Evolutionary conservation across 2,329 filamentous ascomycete species (phyloP), one percentile per base, ranked within the genome.

Genomic region (Alternaria gaisen): DNA sequence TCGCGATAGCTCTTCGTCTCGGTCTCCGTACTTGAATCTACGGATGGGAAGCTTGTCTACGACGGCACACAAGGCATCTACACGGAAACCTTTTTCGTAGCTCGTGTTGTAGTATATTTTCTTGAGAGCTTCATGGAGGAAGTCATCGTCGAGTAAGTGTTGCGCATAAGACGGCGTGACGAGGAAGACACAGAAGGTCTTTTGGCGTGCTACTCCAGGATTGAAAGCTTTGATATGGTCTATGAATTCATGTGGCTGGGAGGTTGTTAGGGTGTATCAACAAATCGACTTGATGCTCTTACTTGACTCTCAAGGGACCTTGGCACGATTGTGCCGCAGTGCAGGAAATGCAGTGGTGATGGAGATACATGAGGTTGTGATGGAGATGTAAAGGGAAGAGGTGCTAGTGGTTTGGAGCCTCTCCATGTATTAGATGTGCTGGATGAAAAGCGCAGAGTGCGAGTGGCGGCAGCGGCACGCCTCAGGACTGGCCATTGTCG

Each of bases 41-140:
- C 72, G 66, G 28, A 59, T 63, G 5, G 78, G 77, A 9, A 80
- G 67, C 43, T 73, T 77, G 65, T 79, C 76, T 9, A 80, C 76
- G 6, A 80, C 77, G 41, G 77, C 77, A 59, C 69, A 75, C 7
- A 77, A 56, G 16, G 67, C 67, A n/a, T 71, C 58, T 22, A 77
- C 48, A 1, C 30, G 30, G 1, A 59, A 18, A 20, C 50, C 24
- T 4, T 60, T 48, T 12, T 6, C 10, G 36, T 20, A 3, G 34
- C 20, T 26, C 14, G 38, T 9, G 9, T 18, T 14, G 30, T 50
- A 24, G 53, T 72, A 76, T 2, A 64, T 61, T n/a, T 54, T 64
- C 9, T 38, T 43, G 16, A 78, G 57, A 16, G 73, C 76, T 34
- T 71, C 68, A 3, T 63, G 51, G 28, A 77, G 56, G 51, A 78